Evolutionary conservation across 1,284 basidiomycete genomes (phyloP), one percentile per base, ranked within the genome.

Genomic region (Takashimella koratensis): DNA sequence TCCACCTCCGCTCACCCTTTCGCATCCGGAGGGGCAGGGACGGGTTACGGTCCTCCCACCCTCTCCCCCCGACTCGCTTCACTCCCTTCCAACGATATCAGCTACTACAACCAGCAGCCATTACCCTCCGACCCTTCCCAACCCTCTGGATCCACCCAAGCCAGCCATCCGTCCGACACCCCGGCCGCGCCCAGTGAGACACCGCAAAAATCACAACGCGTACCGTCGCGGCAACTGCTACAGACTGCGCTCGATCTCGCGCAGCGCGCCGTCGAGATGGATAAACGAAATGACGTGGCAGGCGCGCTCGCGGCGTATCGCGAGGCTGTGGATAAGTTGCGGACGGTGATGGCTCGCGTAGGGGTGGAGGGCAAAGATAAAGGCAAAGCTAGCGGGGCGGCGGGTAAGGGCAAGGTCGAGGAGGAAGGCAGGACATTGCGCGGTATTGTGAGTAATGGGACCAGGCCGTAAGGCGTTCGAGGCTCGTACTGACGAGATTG

Each of bases 251-350:
- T 77, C 23, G 71, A 76, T 54, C 67, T 77, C 13, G 76, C 76
- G 0, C 75, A 77, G 43, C 58, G 61, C 27, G 76, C 76, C 0
- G 76, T 77, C n/a, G 73, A 75, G 57, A 70, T 73, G 66, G 76
- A 77, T 57, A 69, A 71, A 53, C 65, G 60, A 22, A 76, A 76
- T 49, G 73, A 75, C 54, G 75, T 77, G 8, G 50, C 57, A 0
- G 74, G 74, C 4, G 75, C 76, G 1, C 55, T 77, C 13, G 63
- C 57, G 4, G 70, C 71, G 25, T 77, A 77, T 52, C 57, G 67
- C 6, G 73, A 76, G 43, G 75, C 76, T 1, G 75, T 77, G 2
- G 54, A 52, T 22, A 67, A 71, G 42, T 51, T 77, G 24, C 66
- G 71, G 20, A 63, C 62, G 11, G 76, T 77, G 6, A 77, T 77